Evolutionary conservation across 495 filamentous ascomycete species (phyloP), one percentile per base, ranked within the genome.

Genomic region (Hyphodiscus hymeniophilus): DNA sequence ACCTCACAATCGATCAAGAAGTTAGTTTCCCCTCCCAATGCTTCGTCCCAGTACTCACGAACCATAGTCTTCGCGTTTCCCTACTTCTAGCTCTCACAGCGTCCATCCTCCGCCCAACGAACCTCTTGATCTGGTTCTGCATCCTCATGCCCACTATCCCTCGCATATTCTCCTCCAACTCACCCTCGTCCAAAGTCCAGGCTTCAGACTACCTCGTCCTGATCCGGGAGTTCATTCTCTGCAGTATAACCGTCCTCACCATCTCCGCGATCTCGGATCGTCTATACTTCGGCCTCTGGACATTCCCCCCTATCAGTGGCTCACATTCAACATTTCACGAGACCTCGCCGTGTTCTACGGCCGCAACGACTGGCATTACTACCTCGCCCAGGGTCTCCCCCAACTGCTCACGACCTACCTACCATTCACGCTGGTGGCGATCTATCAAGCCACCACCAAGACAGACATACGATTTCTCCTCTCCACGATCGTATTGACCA

Each of bases 281-380:
- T 38, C 66, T 81, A 6, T 97, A 89, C 65, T 99, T 94, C 53
- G 81, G 81, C 22, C 63, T 75, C 46, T 96, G 89, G 89, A 85
- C 87, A 3, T 89, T 99, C 51, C 92, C 92, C 88, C 91, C 0
- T 72, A 94, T 45, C 79, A 80, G 39, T 99, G 89, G 70, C 72
- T 97, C 18, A 79, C 94, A 62, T 94, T 95, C 75, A 99, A 99
- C 66, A 68, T 99, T 32, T 77, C 81, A 8, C 82, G 94, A 60
- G 83, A 80, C 7, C 72, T 99, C 12, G 84, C 92, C 24, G 74
- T 86, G 13, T 96, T 95, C 64, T 99, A 99, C 60, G 92, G 92
- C n/a, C 72, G 67, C 24, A 97, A 95, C 67, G 76, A 84, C 40
- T 85, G 82, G 76, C 87, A 95, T 57, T 99, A 97, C 66, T 99